Conservation (phyloP, 2,329 filamentous ascomycete species). For the Beauveria sp. region DNA sequence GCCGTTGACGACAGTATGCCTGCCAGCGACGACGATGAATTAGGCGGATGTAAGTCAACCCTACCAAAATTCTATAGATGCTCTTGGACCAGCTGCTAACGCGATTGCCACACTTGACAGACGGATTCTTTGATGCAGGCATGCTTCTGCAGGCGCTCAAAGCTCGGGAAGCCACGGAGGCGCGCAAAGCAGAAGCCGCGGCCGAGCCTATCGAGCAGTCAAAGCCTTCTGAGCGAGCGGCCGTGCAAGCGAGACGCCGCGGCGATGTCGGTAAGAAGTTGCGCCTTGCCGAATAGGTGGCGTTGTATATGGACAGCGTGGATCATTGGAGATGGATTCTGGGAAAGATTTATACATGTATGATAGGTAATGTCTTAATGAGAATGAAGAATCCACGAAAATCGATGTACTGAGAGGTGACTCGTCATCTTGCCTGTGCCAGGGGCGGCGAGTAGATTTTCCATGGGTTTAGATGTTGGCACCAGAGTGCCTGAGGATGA, state of each 20-base stretch:
- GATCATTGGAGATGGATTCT: too few relatives aligned
- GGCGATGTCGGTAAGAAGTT: constrained; percentile 68
- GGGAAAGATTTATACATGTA: background rate
- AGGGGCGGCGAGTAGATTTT: too few relatives aligned
- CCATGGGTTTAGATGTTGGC: too few relatives aligned
- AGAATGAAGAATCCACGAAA: background rate
- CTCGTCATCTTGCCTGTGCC: background rate
- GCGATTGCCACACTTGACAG: constrained; percentile 36
- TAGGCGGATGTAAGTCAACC: constrained; percentile 77
- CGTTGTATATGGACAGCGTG: background rate
- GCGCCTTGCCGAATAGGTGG: constrained; percentile 24
- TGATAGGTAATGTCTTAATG: background rate
- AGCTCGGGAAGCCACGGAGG: constrained; percentile 36
- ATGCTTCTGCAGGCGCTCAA: constrained; percentile 88
- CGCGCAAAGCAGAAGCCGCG: constrained; percentile 41
- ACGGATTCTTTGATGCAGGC: constrained; percentile 95
- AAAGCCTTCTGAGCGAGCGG: constrained; percentile 52
- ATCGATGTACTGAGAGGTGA: background rate
- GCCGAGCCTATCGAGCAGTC: constrained; percentile 42
- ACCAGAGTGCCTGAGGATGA: too few relatives aligned
- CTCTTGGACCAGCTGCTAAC: constrained; percentile 22
- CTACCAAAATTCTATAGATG: background rate
- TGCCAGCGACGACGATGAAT: constrained; percentile 76
- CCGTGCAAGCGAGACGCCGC: constrained; percentile 49
- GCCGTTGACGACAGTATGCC: constrained; percentile 59